Conservation (phyloP, 441 rosid genomes). For the Populus hybrid region DNA sequence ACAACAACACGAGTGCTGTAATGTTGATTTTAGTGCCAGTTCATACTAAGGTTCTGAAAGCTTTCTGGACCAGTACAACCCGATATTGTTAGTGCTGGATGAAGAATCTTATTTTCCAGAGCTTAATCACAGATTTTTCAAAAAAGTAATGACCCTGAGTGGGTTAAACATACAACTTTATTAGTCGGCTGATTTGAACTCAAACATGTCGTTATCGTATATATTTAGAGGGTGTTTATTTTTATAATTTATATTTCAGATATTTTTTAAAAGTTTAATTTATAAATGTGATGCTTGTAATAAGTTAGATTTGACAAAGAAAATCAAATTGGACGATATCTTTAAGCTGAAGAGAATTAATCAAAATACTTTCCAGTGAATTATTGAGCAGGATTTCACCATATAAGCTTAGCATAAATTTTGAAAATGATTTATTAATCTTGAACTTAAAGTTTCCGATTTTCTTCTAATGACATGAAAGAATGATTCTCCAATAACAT, state of each 20-base stretch:
- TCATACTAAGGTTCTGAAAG: neutral
- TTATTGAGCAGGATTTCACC: neutral
- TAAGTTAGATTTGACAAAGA: neutral
- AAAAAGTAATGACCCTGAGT: neutral
- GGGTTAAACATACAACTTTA: neutral
- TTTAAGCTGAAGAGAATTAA: neutral
- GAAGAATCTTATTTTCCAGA: neutral
- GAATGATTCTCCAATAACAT: neutral
- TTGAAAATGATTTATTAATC: neutral
- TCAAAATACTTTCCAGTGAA: neutral
- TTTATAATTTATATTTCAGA: neutral
- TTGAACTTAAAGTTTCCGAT: neutral
- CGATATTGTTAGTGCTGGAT: neutral
- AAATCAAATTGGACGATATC: neutral
- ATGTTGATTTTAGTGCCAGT: too few species aligned
- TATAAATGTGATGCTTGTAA: neutral
- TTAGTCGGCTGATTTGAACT: neutral
- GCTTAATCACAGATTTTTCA: neutral
- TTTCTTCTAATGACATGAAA: neutral
- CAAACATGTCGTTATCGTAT: neutral
- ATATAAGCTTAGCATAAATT: neutral
- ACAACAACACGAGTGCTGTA: slow-evolving; percentile 37
- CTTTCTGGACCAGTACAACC: neutral
- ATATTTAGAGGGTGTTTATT: too few species aligned
- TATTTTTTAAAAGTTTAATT: too few species aligned